Base-by-base conservation (phyloP, 768 basidiomycete genomes). In the Amanita rimosa region DNA sequence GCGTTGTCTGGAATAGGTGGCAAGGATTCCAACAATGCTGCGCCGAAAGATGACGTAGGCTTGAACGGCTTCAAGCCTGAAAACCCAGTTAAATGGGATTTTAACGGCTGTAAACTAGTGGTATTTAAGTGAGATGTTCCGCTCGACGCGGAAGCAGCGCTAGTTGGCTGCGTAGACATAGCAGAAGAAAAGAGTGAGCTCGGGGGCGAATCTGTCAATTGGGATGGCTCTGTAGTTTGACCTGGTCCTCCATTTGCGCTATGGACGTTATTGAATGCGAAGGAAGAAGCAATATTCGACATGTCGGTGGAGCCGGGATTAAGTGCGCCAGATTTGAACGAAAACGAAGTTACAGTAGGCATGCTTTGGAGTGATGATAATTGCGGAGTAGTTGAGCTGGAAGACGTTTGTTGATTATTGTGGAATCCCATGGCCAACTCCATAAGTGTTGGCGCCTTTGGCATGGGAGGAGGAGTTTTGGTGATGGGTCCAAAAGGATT, bases 401-500 rank as follows among this genome's bases (percentile, higher is more conserved):
- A 22, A 34, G 39, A n/a, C 27, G 11, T 26, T 26, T 22, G 22
- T 24, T 16, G 7, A 6, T 35, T 22, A 8, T 43, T 43, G 17
- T 43, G n/a, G n/a, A 43, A n/a, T 22, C 78, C 75, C 67, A 74
- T 75, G 2, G 82, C 75, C 11, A 97, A 65, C 58, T 96, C 86
- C 64, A 86, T 77, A 58, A 97, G 67, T 1, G 88, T 91, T 8
- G 85, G 89, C 24, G 72, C 76, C 61, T 82, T 85, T 1, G 88
- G 85, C 22, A 87, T 70, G 6, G 74, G 71, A 13, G 85, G 81
- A 1, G 81, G 76, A 19, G 78, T 67, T 7, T 74, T 72, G 4
- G 75, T 70, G 3, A 87, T 78, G 26, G 79, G 76, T 5, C 92
- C 94, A 54, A 99, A 99, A 3, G 96, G 96, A 72, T 99, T 99